These are phyloP conservation scores for Detonula confervacea DNA, from an alignment of 352 stramenopile species.

Conservation along the genomic window DNA sequence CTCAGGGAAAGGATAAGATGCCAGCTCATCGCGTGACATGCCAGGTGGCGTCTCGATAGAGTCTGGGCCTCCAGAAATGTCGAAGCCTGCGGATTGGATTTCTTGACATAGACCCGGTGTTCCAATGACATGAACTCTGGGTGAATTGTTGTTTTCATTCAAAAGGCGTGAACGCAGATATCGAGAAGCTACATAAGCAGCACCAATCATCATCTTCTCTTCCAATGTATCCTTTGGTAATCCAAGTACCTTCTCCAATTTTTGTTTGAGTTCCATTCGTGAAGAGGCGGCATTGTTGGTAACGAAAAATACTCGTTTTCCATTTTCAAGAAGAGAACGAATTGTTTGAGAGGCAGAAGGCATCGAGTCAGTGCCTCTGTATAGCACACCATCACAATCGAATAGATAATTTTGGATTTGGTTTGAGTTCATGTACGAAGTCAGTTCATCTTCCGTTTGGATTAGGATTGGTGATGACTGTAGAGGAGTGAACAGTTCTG, in stretches of 20 bases:
- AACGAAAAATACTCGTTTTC: slow-evolving; percentile 77
- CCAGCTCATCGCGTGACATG: slow-evolving; percentile 78
- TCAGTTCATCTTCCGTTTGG: slow-evolving; percentile 38
- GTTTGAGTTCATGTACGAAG: slow-evolving; percentile 52
- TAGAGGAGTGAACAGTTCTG: slow-evolving; percentile 3
- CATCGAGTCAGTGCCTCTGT: slow-evolving; percentile 65
- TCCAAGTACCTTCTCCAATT: slow-evolving; percentile 64
- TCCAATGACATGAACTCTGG: slow-evolving; percentile 76
- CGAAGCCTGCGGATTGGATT: slow-evolving; percentile 58
- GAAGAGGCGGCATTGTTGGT: slow-evolving; percentile 80
- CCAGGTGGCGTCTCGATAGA: slow-evolving; percentile 23
- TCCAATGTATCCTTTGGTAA: slow-evolving; percentile 42
- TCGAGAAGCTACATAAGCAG: slow-evolving; percentile 63
- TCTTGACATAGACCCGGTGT: slow-evolving; percentile 68
- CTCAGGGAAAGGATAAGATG: slow-evolving; percentile 64
- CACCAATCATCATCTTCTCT: slow-evolving; percentile 77
- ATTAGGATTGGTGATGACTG: slow-evolving; percentile 47
- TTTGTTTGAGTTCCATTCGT: slow-evolving; percentile 61
- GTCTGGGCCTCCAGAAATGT: slow-evolving; percentile 57
- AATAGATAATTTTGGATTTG: slow-evolving; percentile 78
- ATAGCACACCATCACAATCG: slow-evolving; percentile 83
- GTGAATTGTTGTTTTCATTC: slow-evolving; percentile 21
- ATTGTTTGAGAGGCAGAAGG: slow-evolving; percentile 63
- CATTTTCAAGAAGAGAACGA: slow-evolving; percentile 36
- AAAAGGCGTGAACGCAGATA: slow-evolving; percentile 61